Conservation (phyloP, 768 basidiomycete genomes). For the Pseudohyphozyma bogoriensis region DNA sequence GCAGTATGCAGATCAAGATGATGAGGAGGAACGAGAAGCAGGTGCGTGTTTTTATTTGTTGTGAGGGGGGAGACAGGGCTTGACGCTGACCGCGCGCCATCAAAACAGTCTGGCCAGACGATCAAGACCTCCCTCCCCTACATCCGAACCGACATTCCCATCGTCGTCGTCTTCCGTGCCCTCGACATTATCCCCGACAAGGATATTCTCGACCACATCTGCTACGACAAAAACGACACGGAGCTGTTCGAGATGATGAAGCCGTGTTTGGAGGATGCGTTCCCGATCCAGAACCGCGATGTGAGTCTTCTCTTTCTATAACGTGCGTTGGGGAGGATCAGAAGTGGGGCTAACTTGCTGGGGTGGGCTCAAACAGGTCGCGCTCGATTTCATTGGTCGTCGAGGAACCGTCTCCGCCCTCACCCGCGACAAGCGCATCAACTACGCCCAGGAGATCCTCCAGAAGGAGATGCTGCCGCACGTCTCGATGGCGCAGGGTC, state of each 20-base stretch:
- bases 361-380: conserved; percentile 41
- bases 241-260: conserved; percentile 97
- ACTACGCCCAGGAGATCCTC: conserved; percentile 92
- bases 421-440: conserved; percentile 80
- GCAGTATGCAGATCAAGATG: conserved; percentile 96
- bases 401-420: conserved; percentile 91
- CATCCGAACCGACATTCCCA: conserved; percentile 94
- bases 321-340: neutral
- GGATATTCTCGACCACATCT: conserved; percentile 95
- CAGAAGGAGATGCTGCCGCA: conserved; percentile 99
- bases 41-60: conserved; percentile 35
- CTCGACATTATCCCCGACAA: conserved; percentile 95
- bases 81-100: neutral
- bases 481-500: conserved; percentile 88
- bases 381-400: conserved; percentile 95
- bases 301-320: too few relatives aligned
- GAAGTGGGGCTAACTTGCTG: neutral
- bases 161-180: conserved; percentile 97
- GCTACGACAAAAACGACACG: conserved; percentile 90
- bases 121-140: conserved; percentile 97
- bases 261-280: conserved; percentile 96
- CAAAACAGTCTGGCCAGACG: conserved; percentile 48
- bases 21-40: conserved; percentile 48
- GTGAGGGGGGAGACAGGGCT: too few relatives aligned
- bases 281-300: conserved; percentile 94